These are phyloP conservation scores for Xylariaceae sp. DNA, from an alignment of 2,329 filamentous ascomycete species.

Conservation along the genomic window DNA sequence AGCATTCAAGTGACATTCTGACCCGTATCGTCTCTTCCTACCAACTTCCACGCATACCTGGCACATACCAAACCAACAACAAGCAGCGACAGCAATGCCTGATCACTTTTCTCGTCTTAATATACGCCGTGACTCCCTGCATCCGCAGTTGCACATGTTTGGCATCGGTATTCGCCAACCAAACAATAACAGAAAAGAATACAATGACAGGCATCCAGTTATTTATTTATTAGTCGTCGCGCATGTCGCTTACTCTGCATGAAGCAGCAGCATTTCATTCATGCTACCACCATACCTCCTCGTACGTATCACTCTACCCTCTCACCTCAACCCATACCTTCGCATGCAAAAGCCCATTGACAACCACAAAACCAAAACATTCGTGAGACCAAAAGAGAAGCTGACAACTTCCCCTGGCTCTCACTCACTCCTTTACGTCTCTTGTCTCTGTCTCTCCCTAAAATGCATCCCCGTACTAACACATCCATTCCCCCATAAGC, in stretches of 20 bases:
- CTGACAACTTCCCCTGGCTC: too few species aligned
- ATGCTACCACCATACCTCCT: conserved; percentile 8
- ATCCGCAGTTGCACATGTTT: conserved; percentile 9
- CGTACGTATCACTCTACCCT: not conserved
- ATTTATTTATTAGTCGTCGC: conserved; percentile 3
- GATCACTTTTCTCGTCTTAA: not conserved
- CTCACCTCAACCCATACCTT: not conserved
- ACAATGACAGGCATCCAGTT: not conserved
- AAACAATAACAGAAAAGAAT: not conserved
- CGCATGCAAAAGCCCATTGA: too few species aligned
- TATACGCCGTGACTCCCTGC: conserved; percentile 8
- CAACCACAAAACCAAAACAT: too few species aligned
- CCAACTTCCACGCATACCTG: too few species aligned
- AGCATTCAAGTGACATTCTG: not conserved
- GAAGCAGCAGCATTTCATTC: not conserved
- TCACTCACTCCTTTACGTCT: too few species aligned
- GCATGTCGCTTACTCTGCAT: conserved; percentile 17
- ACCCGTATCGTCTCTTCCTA: not conserved
- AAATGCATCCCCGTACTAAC: too few species aligned
- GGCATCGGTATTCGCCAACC: conserved; percentile 5
- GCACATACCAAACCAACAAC: too few species aligned
- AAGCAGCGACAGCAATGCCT: not conserved
- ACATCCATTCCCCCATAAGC: too few species aligned
- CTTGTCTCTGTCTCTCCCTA: too few species aligned
- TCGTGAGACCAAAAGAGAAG: too few species aligned